These are phyloP conservation scores for Erythrophleum ivorense DNA, from an alignment of 331 rosid species.

Conservation along the genomic window DNA sequence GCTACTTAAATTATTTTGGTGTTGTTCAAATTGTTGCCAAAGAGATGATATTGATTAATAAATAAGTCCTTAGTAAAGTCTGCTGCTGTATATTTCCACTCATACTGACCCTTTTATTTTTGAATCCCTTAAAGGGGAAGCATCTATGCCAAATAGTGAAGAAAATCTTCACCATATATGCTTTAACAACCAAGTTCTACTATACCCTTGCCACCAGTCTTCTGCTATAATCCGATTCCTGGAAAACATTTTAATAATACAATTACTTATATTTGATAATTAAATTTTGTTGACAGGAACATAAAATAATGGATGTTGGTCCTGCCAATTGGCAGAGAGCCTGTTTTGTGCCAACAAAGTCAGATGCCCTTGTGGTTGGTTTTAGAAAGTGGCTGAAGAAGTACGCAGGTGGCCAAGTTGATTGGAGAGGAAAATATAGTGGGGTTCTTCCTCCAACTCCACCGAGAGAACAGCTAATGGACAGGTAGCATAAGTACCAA, in stretches of 20 bases:
- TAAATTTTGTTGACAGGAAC: slow-evolving; percentile 57
- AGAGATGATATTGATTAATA: not conserved
- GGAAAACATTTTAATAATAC: not conserved
- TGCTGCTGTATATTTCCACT: slow-evolving; percentile 12
- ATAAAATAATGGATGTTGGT: slow-evolving; percentile 64
- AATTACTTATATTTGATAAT: slow-evolving; percentile 30
- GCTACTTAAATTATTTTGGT: not conserved
- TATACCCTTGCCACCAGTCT: not conserved
- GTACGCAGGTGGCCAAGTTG: slow-evolving; percentile 79
- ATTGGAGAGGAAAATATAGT: slow-evolving; percentile 84
- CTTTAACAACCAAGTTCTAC: not conserved
- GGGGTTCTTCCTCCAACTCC: slow-evolving; percentile 81
- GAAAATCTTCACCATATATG: not conserved
- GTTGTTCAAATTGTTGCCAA: not conserved
- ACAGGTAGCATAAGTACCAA: slow-evolving; percentile 57
- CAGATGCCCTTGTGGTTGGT: slow-evolving; percentile 83
- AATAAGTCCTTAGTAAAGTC: not conserved
- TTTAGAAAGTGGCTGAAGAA: slow-evolving; percentile 83
- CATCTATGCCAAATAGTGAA: not conserved
- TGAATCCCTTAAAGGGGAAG: slow-evolving; percentile 1
- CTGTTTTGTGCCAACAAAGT: slow-evolving; percentile 87
- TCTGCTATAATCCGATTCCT: slow-evolving; percentile 22
- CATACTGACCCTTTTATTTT: not conserved
- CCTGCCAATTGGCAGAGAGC: slow-evolving; percentile 72
- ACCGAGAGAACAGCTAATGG: slow-evolving; percentile 83